Base-by-base conservation (phyloP, 352 stramenopile species). In the Pythium apleroticum region DNA sequence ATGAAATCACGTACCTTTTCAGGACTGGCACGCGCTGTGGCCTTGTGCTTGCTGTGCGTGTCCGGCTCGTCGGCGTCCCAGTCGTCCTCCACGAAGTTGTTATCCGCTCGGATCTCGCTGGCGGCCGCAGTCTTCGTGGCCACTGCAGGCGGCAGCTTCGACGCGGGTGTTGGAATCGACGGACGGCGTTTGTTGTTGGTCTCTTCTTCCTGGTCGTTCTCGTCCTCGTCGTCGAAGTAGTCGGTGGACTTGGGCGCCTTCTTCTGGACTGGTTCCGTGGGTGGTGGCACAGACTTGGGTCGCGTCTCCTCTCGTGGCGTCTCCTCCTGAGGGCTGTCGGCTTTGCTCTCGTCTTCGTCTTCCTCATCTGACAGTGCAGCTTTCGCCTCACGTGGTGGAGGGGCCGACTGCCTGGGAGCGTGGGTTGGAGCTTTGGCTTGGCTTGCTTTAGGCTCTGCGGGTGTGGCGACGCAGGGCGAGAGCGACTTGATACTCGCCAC, bases 1-100 rank as follows among this genome's bases (percentile, higher is more conserved):
- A 22, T 52, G 12, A n/a, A 11, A 24, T n/a, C n/a, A 11, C 71
- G 22, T 73, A 88, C 79, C 71, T 76, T 75, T 58, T 75, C 53
- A 10, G 74, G 63, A 52, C 55, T 72, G 3, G 43, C 43, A 28
- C 43, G 43, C 2, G n/a, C 43, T 25, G 46, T 49, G 11, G 24
- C 25, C 28, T 25, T 53, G 0, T 57, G 62, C 15, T 71, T 71
- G 31, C 30, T 58, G 52, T 20, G 35, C 11, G 53, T 28, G 2
- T 54, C 30, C n/a, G 45, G 3, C 19, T 89, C 80, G 37, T 89
- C 74, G 2, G 68, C 75, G 60, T 92, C 84, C 84, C 84, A 93
- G 45, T 93, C 80, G 11, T 93, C 84, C 27, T 90, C 77, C 11
- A 77, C 80, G 65, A 93, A 93, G 59, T 93, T 93, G 68, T 93